Base-by-base conservation (phyloP, 2,329 filamentous ascomycete species). In the Bipolaris zeicola region DNA sequence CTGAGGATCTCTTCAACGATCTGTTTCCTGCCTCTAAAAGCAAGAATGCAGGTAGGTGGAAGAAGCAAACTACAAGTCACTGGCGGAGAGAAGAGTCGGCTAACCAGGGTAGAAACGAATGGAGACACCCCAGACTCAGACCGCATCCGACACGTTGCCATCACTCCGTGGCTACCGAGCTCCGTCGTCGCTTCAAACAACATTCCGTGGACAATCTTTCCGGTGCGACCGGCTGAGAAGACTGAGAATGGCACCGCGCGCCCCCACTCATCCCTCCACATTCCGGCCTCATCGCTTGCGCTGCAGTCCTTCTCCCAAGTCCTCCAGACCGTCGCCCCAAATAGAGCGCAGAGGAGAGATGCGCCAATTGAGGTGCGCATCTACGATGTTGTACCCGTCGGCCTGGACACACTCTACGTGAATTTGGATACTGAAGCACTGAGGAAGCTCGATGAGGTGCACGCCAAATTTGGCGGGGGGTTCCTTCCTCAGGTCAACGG, bases 331-430 rank as follows among this genome's bases (percentile, higher is more conserved):
- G 79, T 91, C 26, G 87, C 92, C 22, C 89, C 90, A 11, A 91
- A 90, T 54, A 92, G 90, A 73, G 82, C 91, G 43, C 86, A 86
- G 62, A 87, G 89, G 67, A 87, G 88, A 65, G 88, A 91, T 65
- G 86, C 87, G 61, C 87, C 90, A 7, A 89, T 97, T 62, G 93
- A 97, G 75, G 89, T 98, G 60, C 82, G 91, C 55, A 84, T 96
- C 24, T 81, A 96, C 55, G 90, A 96, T 71, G 90, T 95, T 6
- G 83, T 88, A 7, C 90, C 94, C 1, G 77, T 98, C 24, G 84
- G 88, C 1, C 80, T 98, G 24, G 91, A 97, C 58, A 91, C 90
- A 0, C 85, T 98, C 14, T 96, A 92, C 72, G 91, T 98, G 55
- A 92, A 86, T 47, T 82, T 97, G 6, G 92, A 97, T 71, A 89